phyloP scores from a whole-genome alignment of 805 yeast species.

The Suhomyces sp. region DNA sequence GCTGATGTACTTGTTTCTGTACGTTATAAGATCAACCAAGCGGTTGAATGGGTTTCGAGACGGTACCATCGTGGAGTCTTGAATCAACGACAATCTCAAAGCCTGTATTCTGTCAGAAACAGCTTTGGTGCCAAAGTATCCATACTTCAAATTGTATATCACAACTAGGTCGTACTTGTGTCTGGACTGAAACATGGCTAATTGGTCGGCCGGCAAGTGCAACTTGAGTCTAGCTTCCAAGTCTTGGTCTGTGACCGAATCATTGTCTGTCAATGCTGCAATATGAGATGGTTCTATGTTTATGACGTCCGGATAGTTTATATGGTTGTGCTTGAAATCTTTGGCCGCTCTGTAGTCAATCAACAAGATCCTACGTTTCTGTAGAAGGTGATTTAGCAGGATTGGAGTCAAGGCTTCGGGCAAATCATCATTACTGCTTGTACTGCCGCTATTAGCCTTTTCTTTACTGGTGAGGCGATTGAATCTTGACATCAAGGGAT shows the following conservation, averaged over 20 bases:
- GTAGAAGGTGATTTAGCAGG: slow-evolving; percentile 13
- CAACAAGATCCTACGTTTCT: slow-evolving; percentile 41
- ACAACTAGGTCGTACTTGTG: slow-evolving; percentile 60
- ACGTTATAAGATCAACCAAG: slow-evolving; percentile 39
- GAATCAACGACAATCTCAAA: slow-evolving; percentile 35
- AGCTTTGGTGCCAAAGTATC: slow-evolving; percentile 16
- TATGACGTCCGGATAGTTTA: slow-evolving; percentile 54
- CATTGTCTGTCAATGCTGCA: slow-evolving; percentile 15
- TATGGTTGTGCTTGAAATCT: slow-evolving; percentile 62
- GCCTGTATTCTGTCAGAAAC: slow-evolving; percentile 30
- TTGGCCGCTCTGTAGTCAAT: slow-evolving; percentile 68
- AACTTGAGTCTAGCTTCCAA: slow-evolving; percentile 60
- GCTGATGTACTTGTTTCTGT: slow-evolving; percentile 31
- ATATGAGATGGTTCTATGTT: slow-evolving; percentile 66
- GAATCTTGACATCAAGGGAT: slow-evolving; percentile 26
- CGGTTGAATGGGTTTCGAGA: slow-evolving; percentile 54
- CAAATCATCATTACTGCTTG: background rate
- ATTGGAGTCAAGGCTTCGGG: slow-evolving; percentile 16
- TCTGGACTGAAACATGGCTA: slow-evolving; percentile 50
- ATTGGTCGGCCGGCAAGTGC: slow-evolving; percentile 56
- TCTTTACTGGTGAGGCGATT: slow-evolving; percentile 12
- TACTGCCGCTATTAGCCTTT: background rate
- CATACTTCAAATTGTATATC: slow-evolving; percentile 53
- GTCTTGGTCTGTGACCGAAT: slow-evolving; percentile 55
- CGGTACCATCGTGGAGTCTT: slow-evolving; percentile 39